These are phyloP conservation scores for Trichoderma afroharzianum DNA, from an alignment of 2,329 filamentous ascomycete genomes.

Conservation along the genomic window DNA sequence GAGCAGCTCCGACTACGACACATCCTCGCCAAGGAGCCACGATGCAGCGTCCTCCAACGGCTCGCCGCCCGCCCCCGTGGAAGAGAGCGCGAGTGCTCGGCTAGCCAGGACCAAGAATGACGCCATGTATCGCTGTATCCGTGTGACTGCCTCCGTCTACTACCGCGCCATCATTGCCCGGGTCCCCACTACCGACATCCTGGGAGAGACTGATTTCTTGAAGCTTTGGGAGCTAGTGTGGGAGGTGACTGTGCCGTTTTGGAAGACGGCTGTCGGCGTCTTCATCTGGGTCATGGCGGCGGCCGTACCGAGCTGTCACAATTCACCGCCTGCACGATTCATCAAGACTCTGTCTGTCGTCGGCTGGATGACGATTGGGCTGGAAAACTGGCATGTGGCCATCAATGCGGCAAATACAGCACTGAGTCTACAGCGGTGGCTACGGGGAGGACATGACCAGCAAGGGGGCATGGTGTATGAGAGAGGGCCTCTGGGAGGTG, in stretches of 20 bases:
- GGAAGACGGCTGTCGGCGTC: conserved; percentile 47
- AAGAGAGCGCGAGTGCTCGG: conserved; percentile 12
- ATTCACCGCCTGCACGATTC: conserved; percentile 40
- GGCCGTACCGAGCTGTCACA: conserved; percentile 39
- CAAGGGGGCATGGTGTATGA: conserved; percentile 17
- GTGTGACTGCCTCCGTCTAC: conserved; percentile 46
- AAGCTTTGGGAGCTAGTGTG: conserved; percentile 46
- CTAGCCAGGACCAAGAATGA: conserved; percentile 27
- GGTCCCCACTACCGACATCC: conserved; percentile 39
- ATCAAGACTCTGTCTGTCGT: conserved; percentile 44
- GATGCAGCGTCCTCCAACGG: background rate
- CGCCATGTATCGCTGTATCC: conserved; percentile 45
- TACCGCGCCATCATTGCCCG: conserved; percentile 43
- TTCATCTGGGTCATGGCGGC: conserved; percentile 47
- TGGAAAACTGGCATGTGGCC: conserved; percentile 48
- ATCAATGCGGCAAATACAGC: conserved; percentile 35
- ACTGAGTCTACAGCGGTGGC: conserved; percentile 42
- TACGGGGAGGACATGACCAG: conserved; percentile 28
- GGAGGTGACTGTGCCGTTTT: conserved; percentile 43
- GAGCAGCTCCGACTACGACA: conserved; percentile 1
- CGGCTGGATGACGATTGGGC: conserved; percentile 42
- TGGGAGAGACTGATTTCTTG: conserved; percentile 38
- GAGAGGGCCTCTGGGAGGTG: conserved; percentile 22
- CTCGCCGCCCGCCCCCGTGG: background rate
- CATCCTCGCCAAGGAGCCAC: conserved; percentile 6